phyloP scores from a whole-genome alignment of 768 basidiomycete species.

The Udeniomyces megalosporus region DNA sequence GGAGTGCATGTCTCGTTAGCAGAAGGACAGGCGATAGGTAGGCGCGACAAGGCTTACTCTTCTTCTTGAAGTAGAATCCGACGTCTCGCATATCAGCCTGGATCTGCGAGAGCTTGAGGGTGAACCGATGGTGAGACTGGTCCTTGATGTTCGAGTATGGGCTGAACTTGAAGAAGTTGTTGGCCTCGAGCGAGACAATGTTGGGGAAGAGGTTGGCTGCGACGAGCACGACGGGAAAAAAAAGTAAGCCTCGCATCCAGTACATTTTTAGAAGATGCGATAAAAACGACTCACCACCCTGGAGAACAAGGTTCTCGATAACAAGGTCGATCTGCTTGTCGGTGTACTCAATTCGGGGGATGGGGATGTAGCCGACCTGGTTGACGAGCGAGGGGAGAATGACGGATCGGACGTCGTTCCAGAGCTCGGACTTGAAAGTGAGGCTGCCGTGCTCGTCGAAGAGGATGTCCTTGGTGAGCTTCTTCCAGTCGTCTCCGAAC shows the following conservation, averaged over 20 bases:
- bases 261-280: too few relatives aligned
- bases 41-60: slow-evolving; percentile 56
- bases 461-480: slow-evolving; percentile 66
- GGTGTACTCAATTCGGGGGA: slow-evolving; percentile 86
- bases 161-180: slow-evolving; percentile 70
- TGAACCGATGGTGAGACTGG: slow-evolving; percentile 50
- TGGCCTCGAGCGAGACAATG: slow-evolving; percentile 41
- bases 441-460: slow-evolving; percentile 52
- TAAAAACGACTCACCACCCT: slow-evolving; percentile 34
- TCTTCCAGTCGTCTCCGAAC: slow-evolving; percentile 57
- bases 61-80: slow-evolving; percentile 76
- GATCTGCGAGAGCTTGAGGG: slow-evolving; percentile 61
- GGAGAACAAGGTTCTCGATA: slow-evolving; percentile 79
- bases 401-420: slow-evolving; percentile 71
- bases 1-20: neutral
- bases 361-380: slow-evolving; percentile 40
- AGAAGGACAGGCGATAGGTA: neutral
- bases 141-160: slow-evolving; percentile 50
- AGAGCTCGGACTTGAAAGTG: slow-evolving; percentile 68
- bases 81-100: slow-evolving; percentile 82
- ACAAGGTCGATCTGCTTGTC: slow-evolving; percentile 74
- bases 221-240: too few relatives aligned
- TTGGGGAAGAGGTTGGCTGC: slow-evolving; percentile 61
- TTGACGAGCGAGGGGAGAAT: slow-evolving; percentile 66
- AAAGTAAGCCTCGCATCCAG: too few relatives aligned